A percentile compares a stretch with the other conserved stretches of the same genome.
Evolutionary conservation across 2,329 filamentous ascomycete genomes (phyloP).

Genomic region (Claviceps fusiformis): DNA sequence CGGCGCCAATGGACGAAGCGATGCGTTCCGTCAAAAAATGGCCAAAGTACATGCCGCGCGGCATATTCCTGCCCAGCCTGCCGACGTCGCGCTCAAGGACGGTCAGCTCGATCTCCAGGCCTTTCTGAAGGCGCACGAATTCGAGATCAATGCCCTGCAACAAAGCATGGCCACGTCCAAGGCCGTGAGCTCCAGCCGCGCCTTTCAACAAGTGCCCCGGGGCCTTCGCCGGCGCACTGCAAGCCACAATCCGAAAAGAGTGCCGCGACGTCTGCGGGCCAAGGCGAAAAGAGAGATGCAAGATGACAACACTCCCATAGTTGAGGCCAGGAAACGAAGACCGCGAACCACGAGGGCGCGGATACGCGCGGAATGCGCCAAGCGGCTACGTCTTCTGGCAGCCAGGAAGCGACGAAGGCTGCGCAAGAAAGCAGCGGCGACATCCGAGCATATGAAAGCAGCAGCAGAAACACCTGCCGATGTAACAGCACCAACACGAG

Average conservation of each 20-base stretch:
- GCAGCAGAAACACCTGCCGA: constrained; percentile 4
- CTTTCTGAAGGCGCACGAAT: constrained; percentile 76
- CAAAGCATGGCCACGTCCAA: constrained; percentile 68
- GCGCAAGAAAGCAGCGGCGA: constrained; percentile 15
- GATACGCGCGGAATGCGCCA: constrained; percentile 63
- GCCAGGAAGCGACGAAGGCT: constrained; percentile 37
- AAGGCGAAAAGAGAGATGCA: constrained; percentile 63
- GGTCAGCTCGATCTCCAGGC: constrained; percentile 76
- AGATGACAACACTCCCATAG: constrained; percentile 81
- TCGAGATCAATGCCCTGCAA: constrained; percentile 77
- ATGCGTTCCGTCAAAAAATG: constrained; percentile 26
- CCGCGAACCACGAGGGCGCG: constrained; percentile 43
- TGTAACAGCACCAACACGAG: constrained; percentile 1
- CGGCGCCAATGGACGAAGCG: constrained; percentile 9
- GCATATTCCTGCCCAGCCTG: constrained; percentile 35
- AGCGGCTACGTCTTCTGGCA: constrained; percentile 51
- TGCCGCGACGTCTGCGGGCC: constrained; percentile 62
- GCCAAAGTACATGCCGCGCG: constrained; percentile 33
- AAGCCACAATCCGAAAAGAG: constrained; percentile 85
- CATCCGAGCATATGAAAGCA: constrained; percentile 5
- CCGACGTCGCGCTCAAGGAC: constrained; percentile 41
- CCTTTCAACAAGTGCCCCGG: constrained; percentile 83
- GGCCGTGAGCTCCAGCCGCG: constrained; percentile 46
- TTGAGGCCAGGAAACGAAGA: constrained; percentile 50
- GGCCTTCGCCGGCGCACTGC: constrained; percentile 76